Base-by-base conservation (phyloP, 345 rosid species). In the Camelina hispida region DNA sequence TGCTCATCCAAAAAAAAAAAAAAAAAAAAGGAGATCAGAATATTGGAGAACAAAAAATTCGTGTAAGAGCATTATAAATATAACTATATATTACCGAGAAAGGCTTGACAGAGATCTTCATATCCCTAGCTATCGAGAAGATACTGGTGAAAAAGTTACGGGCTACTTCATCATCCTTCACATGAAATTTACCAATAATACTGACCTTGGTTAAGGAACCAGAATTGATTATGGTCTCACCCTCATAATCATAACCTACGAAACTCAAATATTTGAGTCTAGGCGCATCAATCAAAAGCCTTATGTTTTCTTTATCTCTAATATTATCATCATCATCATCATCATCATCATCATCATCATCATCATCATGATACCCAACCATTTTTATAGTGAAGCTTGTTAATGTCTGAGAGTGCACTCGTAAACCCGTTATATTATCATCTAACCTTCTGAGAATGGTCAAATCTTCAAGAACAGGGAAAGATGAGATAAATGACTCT, bases 351-450 rank as follows among this genome's bases (percentile, higher is more conserved):
- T 23, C 25, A 25, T 25, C 4, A 25, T 25, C 28, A 25, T 25
- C 28, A 23, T 23, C 25, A 23, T 23, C 25, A 23, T 23, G 2
- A 1, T 25, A 28, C 43, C 54, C 53, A 69, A 69, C 53, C n/a
- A 25, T 15, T 0, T 37, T 0, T 9, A 37, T 38, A 10, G 9
- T 10, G 12, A 64, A 40, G 5, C 16, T 25, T 6, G 9, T n/a
- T 67, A 52, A 5, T 34, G 48, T 67, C 8, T 51, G 47, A 20
- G 71, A 67, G 18, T 5, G 34, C 22, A 67, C 71, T 11, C 61
- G 48, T 50, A 66, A 51, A 20, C 34, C 71, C 34, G 28, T 51
- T 32, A 53, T 48, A 20, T 52, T 52, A 20, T 68, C 47, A 10
- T 18, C 1, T 4, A 2, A 5, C 16, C 3, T 68, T 15, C 61